Evolutionary conservation across 768 basidiomycete species (phyloP), one percentile per base, ranked within the genome.

Genomic region (Hysterangium stoloniferum): DNA sequence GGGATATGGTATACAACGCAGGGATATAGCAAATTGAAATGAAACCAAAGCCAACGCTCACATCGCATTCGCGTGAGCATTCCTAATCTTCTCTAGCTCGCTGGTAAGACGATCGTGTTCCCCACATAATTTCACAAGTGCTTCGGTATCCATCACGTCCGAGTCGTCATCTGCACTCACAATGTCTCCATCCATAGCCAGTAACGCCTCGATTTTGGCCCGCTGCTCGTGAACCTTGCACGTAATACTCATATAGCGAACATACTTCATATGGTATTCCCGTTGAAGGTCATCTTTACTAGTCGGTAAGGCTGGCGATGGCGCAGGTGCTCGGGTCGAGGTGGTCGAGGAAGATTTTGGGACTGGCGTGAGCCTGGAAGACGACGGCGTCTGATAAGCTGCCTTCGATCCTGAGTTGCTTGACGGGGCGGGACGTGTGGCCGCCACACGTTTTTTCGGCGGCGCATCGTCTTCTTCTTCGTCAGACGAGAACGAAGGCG

Each of bases 401-500:
- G 48, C 5, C 29, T 50, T 50, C 17, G 36, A 11, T 31, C 24
- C 13, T 25, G 48, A n/a, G 9, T 25, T 8, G 17, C n/a, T 22
- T 15, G 37, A 13, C n/a, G 15, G 6, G 6, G 38, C 6, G 38
- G 38, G 5, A 40, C 20, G 35, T 6, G 25, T 24, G 22, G 48
- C 1, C n/a, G 15, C 4, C 20, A 38, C 5, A 24, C 28, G 37
- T n/a, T 38, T 38, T 38, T 20, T 31, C 6, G 37, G 24, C 38
- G n/a, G 38, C 17, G 38, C 6, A 7, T 40, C 36, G 9, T 40
- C 48, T 38, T 50, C 40, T 17, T 50, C 48, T 17, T 50, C 48
- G 24, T 50, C 48, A 12, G 48, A 50, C 2, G 48, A 50, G 29
- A 50, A 50, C 8, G 48, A 41, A 27, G 48, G 48, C 2, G 48